Conservation (phyloP, 2,329 filamentous ascomycete genomes). For the Gyromitra esculenta region DNA sequence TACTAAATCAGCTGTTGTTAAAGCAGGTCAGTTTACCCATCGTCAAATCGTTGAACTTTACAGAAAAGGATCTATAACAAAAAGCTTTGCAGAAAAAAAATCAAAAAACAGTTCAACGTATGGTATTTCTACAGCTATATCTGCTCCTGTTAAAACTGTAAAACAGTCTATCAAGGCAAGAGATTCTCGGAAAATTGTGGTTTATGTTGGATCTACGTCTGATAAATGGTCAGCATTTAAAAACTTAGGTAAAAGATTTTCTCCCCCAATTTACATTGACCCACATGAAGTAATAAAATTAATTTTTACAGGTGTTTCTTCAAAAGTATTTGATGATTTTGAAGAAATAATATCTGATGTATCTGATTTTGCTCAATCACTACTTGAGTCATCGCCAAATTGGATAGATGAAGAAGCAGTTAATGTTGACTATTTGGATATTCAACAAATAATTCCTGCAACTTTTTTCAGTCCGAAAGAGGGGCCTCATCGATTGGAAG, state of each 20-base stretch:
- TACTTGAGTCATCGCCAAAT: not conserved
- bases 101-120: not conserved
- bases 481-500: not conserved
- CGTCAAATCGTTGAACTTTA: not conserved
- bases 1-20: not conserved
- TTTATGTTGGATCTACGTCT: not conserved
- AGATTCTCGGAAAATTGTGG: not conserved
- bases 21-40: slow-evolving; percentile 2
- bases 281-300: not conserved
- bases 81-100: slow-evolving; percentile 3
- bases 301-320: not conserved
- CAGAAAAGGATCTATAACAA: not conserved
- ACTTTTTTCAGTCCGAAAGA: slow-evolving; percentile 1
- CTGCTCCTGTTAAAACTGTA: not conserved
- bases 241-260: not conserved
- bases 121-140: not conserved
- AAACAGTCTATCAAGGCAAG: not conserved
- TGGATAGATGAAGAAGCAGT: slow-evolving; percentile 68
- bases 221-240: slow-evolving; percentile 10
- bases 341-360: not conserved
- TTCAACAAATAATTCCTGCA: slow-evolving; percentile 68
- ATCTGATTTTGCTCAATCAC: not conserved
- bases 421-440: slow-evolving; percentile 78
- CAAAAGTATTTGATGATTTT: not conserved
- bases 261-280: not conserved